A percentile compares a stretch with the other conserved stretches of the same genome.
Conservation (phyloP, 441 rosid genomes). For the Eruca vesicaria region DNA sequence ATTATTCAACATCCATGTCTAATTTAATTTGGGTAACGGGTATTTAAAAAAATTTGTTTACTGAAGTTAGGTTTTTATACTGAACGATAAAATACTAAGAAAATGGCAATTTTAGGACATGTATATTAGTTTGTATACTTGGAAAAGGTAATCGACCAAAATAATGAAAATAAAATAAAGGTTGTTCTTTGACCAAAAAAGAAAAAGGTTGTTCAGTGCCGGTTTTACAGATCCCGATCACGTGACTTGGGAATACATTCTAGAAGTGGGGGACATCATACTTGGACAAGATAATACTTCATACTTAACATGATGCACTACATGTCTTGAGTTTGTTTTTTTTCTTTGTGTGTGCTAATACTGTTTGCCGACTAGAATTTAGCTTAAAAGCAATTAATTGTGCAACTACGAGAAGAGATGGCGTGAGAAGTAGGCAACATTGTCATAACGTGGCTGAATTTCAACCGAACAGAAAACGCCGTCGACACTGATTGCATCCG, state of each 20-base stretch:
- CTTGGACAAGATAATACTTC: neutral
- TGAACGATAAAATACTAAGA: neutral
- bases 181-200: too few species aligned
- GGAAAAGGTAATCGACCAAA: too few species aligned
- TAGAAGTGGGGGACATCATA: neutral
- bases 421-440: conserved; percentile 20
- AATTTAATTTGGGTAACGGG: too few species aligned
- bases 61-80: too few species aligned
- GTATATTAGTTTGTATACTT: too few species aligned
- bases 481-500: conserved; percentile 22
- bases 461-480: neutral
- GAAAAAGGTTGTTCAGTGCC: neutral
- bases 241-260: neutral
- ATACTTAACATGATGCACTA: neutral
- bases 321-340: neutral
- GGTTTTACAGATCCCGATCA: neutral
- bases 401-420: neutral
- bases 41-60: too few species aligned
- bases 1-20: neutral
- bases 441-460: conserved; percentile 13
- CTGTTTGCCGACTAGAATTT: neutral
- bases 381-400: neutral
- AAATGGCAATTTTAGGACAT: too few species aligned
- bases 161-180: too few species aligned
- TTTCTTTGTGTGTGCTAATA: neutral